Evolutionary conservation across 2,329 filamentous ascomycete genomes (phyloP), one percentile per base, ranked within the genome.

Genomic region (Neonectria ditissima): DNA sequence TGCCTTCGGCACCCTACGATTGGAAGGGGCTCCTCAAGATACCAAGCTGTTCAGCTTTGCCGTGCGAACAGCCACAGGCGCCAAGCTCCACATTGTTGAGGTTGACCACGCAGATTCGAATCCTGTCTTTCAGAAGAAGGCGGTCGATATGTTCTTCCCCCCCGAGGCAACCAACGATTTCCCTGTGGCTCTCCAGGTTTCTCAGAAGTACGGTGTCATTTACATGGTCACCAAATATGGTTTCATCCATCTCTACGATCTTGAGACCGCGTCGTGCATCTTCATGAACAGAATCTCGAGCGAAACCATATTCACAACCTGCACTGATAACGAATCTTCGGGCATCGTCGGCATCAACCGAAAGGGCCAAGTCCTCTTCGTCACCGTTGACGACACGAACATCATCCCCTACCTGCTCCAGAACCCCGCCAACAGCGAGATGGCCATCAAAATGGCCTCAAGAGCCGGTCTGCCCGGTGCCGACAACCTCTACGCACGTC

Each of bases 281-380:
- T 99, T 97, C 87, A 97, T 99, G 94, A 99, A 99, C 86, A 92
- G 97, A 73, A 99, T 99, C 75, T 99, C 96, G 34, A 97, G 94
- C 84, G 96, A 99, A 78, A 99, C 96, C 26, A 98, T 99, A 78
- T 99, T 99, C 83, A 97, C 95, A 26, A 97, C 94, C 20, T 91
- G 93, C 50, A 83, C 90, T 37, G 96, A 99, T 78, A 87, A 87
- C 58, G 90, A 94, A 22, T 97, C 93, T 18, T 89, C 91, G 48
- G 97, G 97, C 73, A 91, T 99, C 67, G 87, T 99, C 56, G 94
- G 93, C 72, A 95, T 99, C 78, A 99, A 99, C 83, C 91, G 97
- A 75, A 97, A 97, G 84, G 97, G 96, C 67, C 96, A 99, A 81
- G 94, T 98, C 50, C 87, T 99, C 66, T 93, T 94, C 61, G 96